Percentiles rank a stretch among this genome's conserved stretches.
These are phyloP conservation scores for Candida gorgasii DNA, from an alignment of 805 yeast species.

Conservation along the genomic window DNA sequence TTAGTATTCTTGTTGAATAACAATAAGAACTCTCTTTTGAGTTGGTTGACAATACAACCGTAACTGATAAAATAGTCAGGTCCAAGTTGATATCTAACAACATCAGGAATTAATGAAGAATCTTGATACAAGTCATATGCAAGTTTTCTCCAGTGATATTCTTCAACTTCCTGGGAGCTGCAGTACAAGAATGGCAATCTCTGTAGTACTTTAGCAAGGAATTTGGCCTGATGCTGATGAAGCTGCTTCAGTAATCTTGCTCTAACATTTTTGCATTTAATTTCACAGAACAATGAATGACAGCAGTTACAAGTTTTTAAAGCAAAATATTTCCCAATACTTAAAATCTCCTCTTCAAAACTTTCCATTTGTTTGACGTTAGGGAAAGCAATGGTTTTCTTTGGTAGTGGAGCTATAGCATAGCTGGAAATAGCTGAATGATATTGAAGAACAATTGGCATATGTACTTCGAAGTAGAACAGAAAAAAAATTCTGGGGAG, in stretches of 20 bases:
- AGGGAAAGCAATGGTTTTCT: constrained; percentile 1
- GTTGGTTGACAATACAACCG: constrained; percentile 18
- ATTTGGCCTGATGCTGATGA: constrained; percentile 9
- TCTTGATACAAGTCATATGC: constrained; percentile 16
- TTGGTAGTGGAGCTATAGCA: neutral
- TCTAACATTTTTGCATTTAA: constrained; percentile 1
- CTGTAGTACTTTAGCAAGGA: constrained; percentile 9
- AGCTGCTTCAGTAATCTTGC: constrained; percentile 2
- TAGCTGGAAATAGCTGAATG: constrained; percentile 3
- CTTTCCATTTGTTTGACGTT: neutral
- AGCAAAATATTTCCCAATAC: constrained; percentile 2
- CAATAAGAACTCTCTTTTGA: constrained; percentile 17
- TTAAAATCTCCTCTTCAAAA: neutral
- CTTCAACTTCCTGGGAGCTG: constrained; percentile 15
- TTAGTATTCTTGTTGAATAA: constrained; percentile 11
- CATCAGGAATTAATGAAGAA: constrained; percentile 14
- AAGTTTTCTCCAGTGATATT: constrained; percentile 18
- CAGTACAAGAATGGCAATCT: constrained; percentile 18
- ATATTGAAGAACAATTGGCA: constrained; percentile 5
- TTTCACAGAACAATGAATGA: constrained; percentile 1
- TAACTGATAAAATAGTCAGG: constrained; percentile 18
- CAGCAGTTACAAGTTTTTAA: constrained; percentile 2
- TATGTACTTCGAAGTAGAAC: neutral
- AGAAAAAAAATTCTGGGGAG: neutral
- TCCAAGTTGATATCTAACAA: constrained; percentile 17